Evolutionary conservation across 495 filamentous ascomycete species (phyloP), one percentile per base, ranked within the genome.

Genomic region (Podospora fimiseda): DNA sequence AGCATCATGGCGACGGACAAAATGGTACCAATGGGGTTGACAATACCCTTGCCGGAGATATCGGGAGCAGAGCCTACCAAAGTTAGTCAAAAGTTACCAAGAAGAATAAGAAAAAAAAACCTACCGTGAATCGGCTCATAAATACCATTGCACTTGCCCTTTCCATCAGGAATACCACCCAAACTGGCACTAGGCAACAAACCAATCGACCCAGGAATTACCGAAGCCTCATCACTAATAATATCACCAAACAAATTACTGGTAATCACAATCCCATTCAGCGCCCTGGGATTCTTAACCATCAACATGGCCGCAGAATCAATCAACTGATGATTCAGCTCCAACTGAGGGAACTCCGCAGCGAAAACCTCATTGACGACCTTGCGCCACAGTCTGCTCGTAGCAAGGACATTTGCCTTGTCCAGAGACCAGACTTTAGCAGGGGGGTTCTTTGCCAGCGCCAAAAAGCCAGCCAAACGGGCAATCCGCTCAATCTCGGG

Each of bases 241-340:
- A 98, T 98, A 70, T 98, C 93, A 54, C 93, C 93, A 65, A 95
- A 96, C 56, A 98, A 65, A 70, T 98, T 97, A 73, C 87, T 92
- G 6, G 91, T 95, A 36, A 98, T 83, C 40, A 98, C 80, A 18
- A 98, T 83, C 46, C 93, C 93, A 67, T 97, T 97, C 43, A 98
- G 76, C 47, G 87, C 82, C 19, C 88, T 76, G 19, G 93, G 93
- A 66, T 91, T 88, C 84, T 96, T 96, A 48, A 98, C 80, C 89
- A 97, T 91, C 57, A 96, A 69, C 92, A 98, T 96, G 48, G 93
- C 92, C 16, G 91, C 93, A 50, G 82, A 87, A 73, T 98, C 93
- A 65, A 98, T 96, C 37, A 98, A 77, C 64, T 98, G 92, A 70
- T 96, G 91, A 53, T 81, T 80, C 37, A 94, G 65, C 74, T 87